phyloP scores from a whole-genome alignment of 2,329 filamentous ascomycete genomes.

The Sphaerulina vaccinii region DNA sequence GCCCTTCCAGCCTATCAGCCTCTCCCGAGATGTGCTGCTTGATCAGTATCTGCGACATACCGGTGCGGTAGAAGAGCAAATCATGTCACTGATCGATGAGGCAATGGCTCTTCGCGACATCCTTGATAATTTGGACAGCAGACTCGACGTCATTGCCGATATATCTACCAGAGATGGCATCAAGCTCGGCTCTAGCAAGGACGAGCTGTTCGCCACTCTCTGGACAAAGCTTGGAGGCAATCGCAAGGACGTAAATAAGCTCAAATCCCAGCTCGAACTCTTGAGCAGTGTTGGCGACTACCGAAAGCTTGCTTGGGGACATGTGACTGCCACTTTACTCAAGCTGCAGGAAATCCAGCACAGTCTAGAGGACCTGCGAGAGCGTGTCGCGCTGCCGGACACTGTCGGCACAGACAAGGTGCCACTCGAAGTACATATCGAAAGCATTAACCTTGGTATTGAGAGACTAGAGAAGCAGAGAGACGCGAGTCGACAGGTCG shows the following conservation, averaged over 20 bases:
- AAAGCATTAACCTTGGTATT: constrained; percentile 70
- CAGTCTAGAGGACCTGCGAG: constrained; percentile 68
- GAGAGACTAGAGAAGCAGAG: constrained; percentile 68
- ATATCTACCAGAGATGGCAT: constrained; percentile 65
- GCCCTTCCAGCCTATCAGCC: constrained; percentile 61
- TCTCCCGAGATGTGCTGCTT: constrained; percentile 62
- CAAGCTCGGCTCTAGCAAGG: constrained; percentile 57
- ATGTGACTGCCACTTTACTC: constrained; percentile 68
- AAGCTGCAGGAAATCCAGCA: constrained; percentile 72
- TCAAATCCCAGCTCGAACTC: constrained; percentile 63
- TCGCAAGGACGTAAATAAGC: constrained; percentile 57
- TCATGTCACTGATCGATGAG: constrained; percentile 65
- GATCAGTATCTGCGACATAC: constrained; percentile 76
- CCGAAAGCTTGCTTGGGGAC: constrained; percentile 62
- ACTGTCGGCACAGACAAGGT: constrained; percentile 55
- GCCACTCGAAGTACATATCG: constrained; percentile 71
- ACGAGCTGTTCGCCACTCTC: constrained; percentile 66
- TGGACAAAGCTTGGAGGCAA: constrained; percentile 77
- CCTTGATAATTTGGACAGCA: constrained; percentile 66
- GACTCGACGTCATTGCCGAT: constrained; percentile 67
- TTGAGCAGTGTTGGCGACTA: constrained; percentile 66
- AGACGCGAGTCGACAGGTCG: constrained; percentile 44
- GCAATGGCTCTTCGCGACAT: constrained; percentile 66
- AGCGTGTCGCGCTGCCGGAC: constrained; percentile 67
- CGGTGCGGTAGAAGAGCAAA: constrained; percentile 66